Conservation (phyloP, 2,329 filamentous ascomycete genomes). For the Aspergillus pseudonomiae region DNA sequence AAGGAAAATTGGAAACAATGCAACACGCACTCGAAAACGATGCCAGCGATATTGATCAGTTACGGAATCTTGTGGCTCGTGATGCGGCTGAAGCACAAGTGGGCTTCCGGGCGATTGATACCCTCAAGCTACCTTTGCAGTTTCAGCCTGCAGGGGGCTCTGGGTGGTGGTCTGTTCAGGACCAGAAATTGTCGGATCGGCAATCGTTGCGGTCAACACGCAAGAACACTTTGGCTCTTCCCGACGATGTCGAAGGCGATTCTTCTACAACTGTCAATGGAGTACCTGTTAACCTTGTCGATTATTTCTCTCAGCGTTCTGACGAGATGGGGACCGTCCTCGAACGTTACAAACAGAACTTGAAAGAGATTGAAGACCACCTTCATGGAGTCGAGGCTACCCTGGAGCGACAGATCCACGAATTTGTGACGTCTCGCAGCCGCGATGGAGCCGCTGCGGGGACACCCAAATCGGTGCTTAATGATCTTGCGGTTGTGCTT, state of each 20-base stretch:
- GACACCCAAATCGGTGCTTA: slow-evolving; percentile 49
- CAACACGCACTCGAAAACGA: slow-evolving; percentile 66
- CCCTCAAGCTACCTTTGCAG: slow-evolving; percentile 69
- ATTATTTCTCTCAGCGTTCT: slow-evolving; percentile 64
- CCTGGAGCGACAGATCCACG: slow-evolving; percentile 62
- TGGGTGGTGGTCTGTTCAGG: slow-evolving; percentile 44
- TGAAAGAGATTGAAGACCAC: slow-evolving; percentile 68
- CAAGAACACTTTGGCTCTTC: slow-evolving; percentile 51
- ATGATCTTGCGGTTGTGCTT: slow-evolving; percentile 60
- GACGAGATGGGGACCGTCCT: slow-evolving; percentile 65
- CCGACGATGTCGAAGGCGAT: slow-evolving; percentile 48
- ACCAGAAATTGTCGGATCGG: slow-evolving; percentile 43
- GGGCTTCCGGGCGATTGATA: slow-evolving; percentile 73
- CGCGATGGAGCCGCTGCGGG: slow-evolving; percentile 42
- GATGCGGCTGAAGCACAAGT: slow-evolving; percentile 72
- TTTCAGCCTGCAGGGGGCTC: slow-evolving; percentile 56
- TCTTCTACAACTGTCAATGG: slow-evolving; percentile 49
- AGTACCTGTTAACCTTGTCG: slow-evolving; percentile 62
- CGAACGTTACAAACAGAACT: slow-evolving; percentile 59
- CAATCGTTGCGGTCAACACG: slow-evolving; percentile 43
- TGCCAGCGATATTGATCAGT: slow-evolving; percentile 60
- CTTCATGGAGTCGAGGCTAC: slow-evolving; percentile 65
- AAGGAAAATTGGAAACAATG: slow-evolving; percentile 63
- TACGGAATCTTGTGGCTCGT: slow-evolving; percentile 61
- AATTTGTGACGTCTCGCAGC: slow-evolving; percentile 49